A percentile compares a stretch with the other conserved stretches of the same genome.
These are phyloP conservation scores for Cryptococcus floricola DNA, from an alignment of 1,284 basidiomycete species.

Conservation along the genomic window DNA sequence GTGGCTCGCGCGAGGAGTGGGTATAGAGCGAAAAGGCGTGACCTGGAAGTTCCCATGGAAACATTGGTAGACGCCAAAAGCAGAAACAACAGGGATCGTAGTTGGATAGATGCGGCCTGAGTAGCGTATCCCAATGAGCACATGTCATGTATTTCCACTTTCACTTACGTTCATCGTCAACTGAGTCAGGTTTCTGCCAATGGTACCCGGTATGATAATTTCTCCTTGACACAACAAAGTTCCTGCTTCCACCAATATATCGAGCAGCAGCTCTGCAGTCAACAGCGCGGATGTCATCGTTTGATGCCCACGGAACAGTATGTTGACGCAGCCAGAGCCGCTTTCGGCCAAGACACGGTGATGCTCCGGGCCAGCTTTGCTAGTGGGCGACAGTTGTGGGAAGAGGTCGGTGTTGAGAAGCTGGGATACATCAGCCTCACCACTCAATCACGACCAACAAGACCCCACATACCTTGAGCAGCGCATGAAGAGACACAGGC, in stretches of 20 bases:
- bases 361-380: neutral
- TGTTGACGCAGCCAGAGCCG: conserved; percentile 20
- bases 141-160: neutral
- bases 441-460: neutral
- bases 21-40: conserved; percentile 25
- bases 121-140: neutral
- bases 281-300: conserved; percentile 3
- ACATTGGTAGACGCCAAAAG: conserved; percentile 27
- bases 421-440: neutral
- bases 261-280: conserved; percentile 18
- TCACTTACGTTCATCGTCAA: conserved; percentile 19
- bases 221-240: conserved; percentile 29
- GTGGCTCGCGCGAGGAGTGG: conserved; percentile 33
- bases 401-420: conserved; percentile 12
- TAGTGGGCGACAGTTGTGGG: neutral
- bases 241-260: conserved; percentile 18
- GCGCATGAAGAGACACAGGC: conserved; percentile 17
- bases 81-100: conserved; percentile 29
- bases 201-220: conserved; percentile 14
- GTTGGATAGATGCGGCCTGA: conserved; percentile 17
- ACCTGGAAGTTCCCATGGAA: conserved; percentile 9
- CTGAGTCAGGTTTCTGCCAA: conserved; percentile 15
- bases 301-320: conserved; percentile 30
- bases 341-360: conserved; percentile 17
- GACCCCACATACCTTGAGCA: conserved; percentile 23